These are phyloP conservation scores for Citrullus mucosospermus DNA, from an alignment of 306 rosid genomes.

Conservation along the genomic window DNA sequence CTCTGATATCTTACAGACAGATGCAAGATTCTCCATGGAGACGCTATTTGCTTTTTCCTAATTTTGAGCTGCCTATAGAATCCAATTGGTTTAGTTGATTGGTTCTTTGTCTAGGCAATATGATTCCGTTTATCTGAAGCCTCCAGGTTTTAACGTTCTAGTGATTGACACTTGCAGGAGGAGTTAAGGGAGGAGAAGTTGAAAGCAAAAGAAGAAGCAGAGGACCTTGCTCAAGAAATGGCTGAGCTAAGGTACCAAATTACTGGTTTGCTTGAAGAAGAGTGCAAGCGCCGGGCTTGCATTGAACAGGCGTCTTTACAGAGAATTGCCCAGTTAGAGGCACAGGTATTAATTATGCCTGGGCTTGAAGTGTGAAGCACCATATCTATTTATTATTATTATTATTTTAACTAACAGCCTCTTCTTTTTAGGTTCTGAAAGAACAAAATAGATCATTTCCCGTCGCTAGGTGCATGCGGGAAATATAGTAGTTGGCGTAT, in stretches of 20 bases:
- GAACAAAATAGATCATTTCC: constrained; percentile 21
- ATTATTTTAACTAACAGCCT: background rate
- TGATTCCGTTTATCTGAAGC: constrained; percentile 14
- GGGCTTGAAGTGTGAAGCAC: background rate
- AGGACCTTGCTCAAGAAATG: constrained; percentile 93
- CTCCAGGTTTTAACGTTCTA: constrained; percentile 1
- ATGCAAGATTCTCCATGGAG: background rate
- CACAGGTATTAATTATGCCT: constrained; percentile 41
- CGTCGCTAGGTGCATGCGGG: constrained; percentile 19
- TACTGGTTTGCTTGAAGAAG: constrained; percentile 81
- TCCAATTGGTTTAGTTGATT: background rate
- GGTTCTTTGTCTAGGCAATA: constrained; percentile 2
- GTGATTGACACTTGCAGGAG: constrained; percentile 45
- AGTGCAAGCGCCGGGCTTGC: constrained; percentile 76
- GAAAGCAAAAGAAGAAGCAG: constrained; percentile 88
- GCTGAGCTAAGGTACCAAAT: constrained; percentile 83
- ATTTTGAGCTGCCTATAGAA: background rate
- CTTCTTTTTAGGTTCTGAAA: constrained; percentile 35
- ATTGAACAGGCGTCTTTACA: constrained; percentile 85
- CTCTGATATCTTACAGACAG: background rate
- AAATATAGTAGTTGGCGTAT: constrained; percentile 16
- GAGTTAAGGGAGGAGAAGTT: constrained; percentile 64
- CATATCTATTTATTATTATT: background rate
- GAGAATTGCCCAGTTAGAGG: constrained; percentile 77
- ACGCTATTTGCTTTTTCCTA: background rate